phyloP scores from a whole-genome alignment of 192 early-diverging fungal species.

The Irineochytrium annulatum region DNA sequence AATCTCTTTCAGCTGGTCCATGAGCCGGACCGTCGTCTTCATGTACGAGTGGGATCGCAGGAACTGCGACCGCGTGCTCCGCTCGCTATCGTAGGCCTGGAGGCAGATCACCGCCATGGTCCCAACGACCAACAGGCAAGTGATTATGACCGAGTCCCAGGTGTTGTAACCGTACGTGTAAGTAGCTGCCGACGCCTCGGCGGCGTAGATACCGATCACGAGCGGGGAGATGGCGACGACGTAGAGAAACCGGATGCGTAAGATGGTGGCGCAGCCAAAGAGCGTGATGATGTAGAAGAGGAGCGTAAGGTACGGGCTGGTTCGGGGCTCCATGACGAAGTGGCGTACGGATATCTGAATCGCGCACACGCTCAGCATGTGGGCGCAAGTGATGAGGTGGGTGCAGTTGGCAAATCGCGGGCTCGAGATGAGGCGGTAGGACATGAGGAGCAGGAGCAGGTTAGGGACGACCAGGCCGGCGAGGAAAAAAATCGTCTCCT shows the following conservation, averaged over 20 bases:
- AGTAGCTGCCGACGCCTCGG: not conserved
- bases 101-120: conserved; percentile 1
- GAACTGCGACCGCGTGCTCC: conserved; percentile 7
- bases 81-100: conserved; percentile 1
- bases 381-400: conserved; percentile 19
- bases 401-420: conserved; percentile 12
- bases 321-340: conserved; percentile 26
- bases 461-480: conserved; percentile 25
- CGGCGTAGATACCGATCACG: conserved; percentile 5
- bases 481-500: conserved; percentile 2
- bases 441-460: conserved; percentile 8
- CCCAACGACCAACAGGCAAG: not conserved
- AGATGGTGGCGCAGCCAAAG: not conserved
- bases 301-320: conserved; percentile 10
- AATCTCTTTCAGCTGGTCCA: conserved; percentile 37
- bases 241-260: conserved; percentile 33
- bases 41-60: not conserved
- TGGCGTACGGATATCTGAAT: conserved; percentile 27
- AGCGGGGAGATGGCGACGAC: conserved; percentile 11
- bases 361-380: conserved; percentile 15
- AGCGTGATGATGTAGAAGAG: conserved; percentile 4
- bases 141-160: not conserved
- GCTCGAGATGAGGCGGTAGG: conserved; percentile 17
- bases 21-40: conserved; percentile 39
- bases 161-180: not conserved